phyloP scores from a whole-genome alignment of 192 early-diverging fungal species.

The Cetraspora pellucida region DNA sequence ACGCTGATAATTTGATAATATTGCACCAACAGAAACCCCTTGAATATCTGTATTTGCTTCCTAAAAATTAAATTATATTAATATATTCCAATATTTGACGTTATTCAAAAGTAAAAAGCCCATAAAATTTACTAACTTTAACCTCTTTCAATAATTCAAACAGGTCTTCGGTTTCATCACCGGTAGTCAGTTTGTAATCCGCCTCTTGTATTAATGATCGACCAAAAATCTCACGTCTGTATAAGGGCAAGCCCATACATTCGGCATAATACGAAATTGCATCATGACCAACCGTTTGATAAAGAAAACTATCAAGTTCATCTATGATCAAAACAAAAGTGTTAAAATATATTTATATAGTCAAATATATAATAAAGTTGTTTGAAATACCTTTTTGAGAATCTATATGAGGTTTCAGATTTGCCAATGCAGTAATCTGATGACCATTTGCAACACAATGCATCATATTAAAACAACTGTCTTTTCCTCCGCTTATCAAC shows the following conservation, averaged over 20 bases:
- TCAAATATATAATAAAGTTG: background rate
- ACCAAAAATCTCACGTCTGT: slow-evolving; percentile 73
- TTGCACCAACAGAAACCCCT: slow-evolving; percentile 92
- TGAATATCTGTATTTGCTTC: slow-evolving; percentile 73
- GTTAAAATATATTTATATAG: background rate
- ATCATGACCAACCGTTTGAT: slow-evolving; percentile 96
- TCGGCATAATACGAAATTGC: slow-evolving; percentile 81
- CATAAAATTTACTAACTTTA: slow-evolving; percentile 52
- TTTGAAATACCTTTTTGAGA: slow-evolving; percentile 60
- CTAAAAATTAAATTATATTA: slow-evolving; percentile 16
- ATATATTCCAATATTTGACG: background rate
- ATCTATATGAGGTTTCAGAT: slow-evolving; percentile 75
- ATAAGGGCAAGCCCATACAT: slow-evolving; percentile 86
- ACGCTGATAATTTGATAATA: slow-evolving; percentile 96
- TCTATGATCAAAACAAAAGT: slow-evolving; percentile 46
- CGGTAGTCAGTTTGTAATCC: slow-evolving; percentile 66
- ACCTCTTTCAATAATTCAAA: slow-evolving; percentile 71
- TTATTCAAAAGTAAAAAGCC: background rate
- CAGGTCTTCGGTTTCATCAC: slow-evolving; percentile 97
- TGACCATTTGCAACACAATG: slow-evolving; percentile 94
- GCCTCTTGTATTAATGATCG: slow-evolving; percentile 61
- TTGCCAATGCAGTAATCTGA: slow-evolving; percentile 90
- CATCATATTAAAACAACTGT: slow-evolving; percentile 94
- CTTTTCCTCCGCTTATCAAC: slow-evolving; percentile 87
- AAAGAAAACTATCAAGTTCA: slow-evolving; percentile 95